Conservation (phyloP, 805 yeast species). For the Cyberlindnera maclurae region DNA sequence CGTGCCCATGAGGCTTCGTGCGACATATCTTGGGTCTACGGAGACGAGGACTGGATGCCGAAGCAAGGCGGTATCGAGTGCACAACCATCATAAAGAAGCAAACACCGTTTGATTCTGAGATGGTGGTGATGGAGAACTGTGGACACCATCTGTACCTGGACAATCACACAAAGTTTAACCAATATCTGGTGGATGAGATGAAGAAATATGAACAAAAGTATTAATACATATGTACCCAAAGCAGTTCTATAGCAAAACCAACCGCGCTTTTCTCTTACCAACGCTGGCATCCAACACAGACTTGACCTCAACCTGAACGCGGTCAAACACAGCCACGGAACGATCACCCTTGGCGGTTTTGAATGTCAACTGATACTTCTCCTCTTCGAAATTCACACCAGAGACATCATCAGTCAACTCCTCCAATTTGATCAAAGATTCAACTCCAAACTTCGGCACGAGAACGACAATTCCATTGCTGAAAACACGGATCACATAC, state of each 20-base stretch:
- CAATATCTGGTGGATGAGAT: conserved; percentile 43
- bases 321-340: conserved; percentile 73
- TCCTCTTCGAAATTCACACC: conserved; percentile 73
- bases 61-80: conserved; percentile 32
- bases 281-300: conserved; percentile 76
- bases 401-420: conserved; percentile 54
- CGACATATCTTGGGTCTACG: conserved; percentile 78
- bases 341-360: conserved; percentile 39
- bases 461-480: conserved; percentile 89
- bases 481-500: conserved; percentile 83
- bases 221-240: neutral
- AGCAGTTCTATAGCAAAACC: conserved; percentile 27
- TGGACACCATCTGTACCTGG: conserved; percentile 79
- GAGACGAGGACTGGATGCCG: conserved; percentile 67
- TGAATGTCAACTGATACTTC: conserved; percentile 58
- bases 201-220: conserved; percentile 24
- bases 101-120: conserved; percentile 21
- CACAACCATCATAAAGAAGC: conserved; percentile 20
- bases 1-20: conserved; percentile 40
- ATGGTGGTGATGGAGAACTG: conserved; percentile 43
- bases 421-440: conserved; percentile 79
- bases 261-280: conserved; percentile 91
- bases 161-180: conserved; percentile 52
- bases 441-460: conserved; percentile 97
- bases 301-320: conserved; percentile 74